Percentiles rank a stretch among this genome's conserved stretches.
phyloP scores from a whole-genome alignment of 768 basidiomycete genomes.

The Hemileccinum rubropunctum region DNA sequence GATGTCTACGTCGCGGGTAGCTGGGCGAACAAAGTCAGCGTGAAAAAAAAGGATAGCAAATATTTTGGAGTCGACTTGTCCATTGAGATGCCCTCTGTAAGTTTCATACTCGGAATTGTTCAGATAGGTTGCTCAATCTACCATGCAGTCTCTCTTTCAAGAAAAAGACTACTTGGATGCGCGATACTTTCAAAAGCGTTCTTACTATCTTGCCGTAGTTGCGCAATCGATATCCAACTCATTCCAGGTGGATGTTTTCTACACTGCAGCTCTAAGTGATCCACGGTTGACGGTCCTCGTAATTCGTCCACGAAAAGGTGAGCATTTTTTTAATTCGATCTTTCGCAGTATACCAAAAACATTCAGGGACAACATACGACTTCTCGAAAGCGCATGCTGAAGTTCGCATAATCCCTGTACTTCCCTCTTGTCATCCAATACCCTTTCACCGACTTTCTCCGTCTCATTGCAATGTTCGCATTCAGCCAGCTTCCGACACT shows the following conservation, averaged over 20 bases:
- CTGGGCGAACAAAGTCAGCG: conserved; percentile 76
- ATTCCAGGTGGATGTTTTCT: conserved; percentile 55
- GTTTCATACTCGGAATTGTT: conserved; percentile 22
- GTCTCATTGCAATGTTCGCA: conserved; percentile 63
- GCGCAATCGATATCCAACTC: conserved; percentile 56
- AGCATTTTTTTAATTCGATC: conserved; percentile 24
- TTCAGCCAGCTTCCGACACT: conserved; percentile 23
- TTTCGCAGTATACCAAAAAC: conserved; percentile 2
- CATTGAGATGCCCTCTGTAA: conserved; percentile 82
- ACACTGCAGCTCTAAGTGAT: conserved; percentile 57
- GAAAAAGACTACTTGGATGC: conserved; percentile 92
- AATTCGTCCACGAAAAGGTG: conserved; percentile 55
- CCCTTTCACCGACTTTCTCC: conserved; percentile 70
- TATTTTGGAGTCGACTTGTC: conserved; percentile 76
- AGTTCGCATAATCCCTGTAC: conserved; percentile 71
- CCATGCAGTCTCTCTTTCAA: conserved; percentile 70
- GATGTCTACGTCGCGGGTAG: conserved; percentile 82
- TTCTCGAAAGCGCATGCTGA: conserved; percentile 68
- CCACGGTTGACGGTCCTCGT: conserved; percentile 65
- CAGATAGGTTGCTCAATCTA: not conserved
- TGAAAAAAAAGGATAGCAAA: conserved; percentile 65
- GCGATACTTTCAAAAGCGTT: conserved; percentile 89
- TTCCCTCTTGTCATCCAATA: conserved; percentile 61
- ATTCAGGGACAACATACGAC: conserved; percentile 52
- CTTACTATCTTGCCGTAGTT: conserved; percentile 83